Evolutionary conservation across 2,329 filamentous ascomycete species (phyloP), one percentile per base, ranked within the genome.

Genomic region (Trichoderma gracile): DNA sequence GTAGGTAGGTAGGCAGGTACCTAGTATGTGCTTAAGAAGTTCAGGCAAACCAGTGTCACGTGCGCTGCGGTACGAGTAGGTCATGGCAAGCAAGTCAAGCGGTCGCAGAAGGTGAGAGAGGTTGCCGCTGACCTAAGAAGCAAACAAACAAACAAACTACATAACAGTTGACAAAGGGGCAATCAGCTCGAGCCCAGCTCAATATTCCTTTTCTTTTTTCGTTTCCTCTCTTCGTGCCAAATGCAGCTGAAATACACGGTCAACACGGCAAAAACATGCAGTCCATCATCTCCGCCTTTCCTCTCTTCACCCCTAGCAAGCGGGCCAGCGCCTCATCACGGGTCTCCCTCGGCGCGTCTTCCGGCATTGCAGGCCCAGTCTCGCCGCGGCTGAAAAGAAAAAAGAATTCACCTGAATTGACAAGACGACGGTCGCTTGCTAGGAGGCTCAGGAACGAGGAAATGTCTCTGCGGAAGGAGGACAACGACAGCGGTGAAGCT

Each of bases 231-330:
- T 10, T 49, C 5, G 12, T n/a, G 38, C 25, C 1, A 5, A 27
- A 8, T n/a, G 21, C 14, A 7, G 19, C 33, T 19, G 17, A 17
- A 23, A 10, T 9, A 50, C 17, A 30, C 3, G 3, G 15, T 17
- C 9, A 25, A 23, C n/a, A 12, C 47, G 47, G 25, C 59, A 55
- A 5, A 38, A 55, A 5, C 3, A 63, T 63, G 59, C 40, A 63
- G 42, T 63, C 59, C 17, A 63, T 63, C 43, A 63, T 63, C 50
- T 50, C 59, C 9, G 42, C 59, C 27, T 55, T 63, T 25, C 27
- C 59, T 47, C 12, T 63, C 4, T 47, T 64, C 19, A 58, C 62
- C 4, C 62, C 62, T 5, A 17, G 46, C 55, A 56, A 42, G 17
- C 27, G 15, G 3, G 2, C 52, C 5, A 49, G 45, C 27, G 19